phyloP scores from a whole-genome alignment of 2,329 filamentous ascomycete species.

The Capronia epimyces region DNA sequence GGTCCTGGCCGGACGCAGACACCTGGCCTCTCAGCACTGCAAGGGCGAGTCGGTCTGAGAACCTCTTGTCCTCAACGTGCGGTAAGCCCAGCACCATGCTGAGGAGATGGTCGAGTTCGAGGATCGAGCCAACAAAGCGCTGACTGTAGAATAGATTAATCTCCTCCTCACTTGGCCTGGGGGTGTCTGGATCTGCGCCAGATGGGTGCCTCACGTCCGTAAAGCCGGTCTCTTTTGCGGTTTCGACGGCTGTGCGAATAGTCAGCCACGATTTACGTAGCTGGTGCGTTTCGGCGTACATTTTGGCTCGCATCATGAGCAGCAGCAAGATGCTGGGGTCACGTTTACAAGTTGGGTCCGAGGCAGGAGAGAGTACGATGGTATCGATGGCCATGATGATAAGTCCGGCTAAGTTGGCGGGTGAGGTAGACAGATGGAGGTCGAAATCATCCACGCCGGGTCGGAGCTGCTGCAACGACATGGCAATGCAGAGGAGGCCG shows the following conservation, averaged over 20 bases:
- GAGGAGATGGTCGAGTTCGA: conserved; percentile 25
- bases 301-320: conserved; percentile 25
- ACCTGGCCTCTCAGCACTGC: conserved; percentile 15
- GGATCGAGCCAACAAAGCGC: conserved; percentile 24
- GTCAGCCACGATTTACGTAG: conserved; percentile 26
- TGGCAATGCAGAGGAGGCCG: conserved; percentile 23
- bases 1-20: neutral
- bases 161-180: neutral
- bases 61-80: conserved; percentile 21
- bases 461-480: conserved; percentile 22
- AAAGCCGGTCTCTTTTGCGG: conserved; percentile 18
- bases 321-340: conserved; percentile 19
- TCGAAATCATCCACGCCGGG: conserved; percentile 22
- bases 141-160: conserved; percentile 19
- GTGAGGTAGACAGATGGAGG: conserved; percentile 17
- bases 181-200: neutral
- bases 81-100: conserved; percentile 26
- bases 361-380: conserved; percentile 18
- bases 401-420: conserved; percentile 16
- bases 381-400: conserved; percentile 25
- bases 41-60: conserved; percentile 24
- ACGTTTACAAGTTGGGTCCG: conserved; percentile 12
- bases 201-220: conserved; percentile 1
- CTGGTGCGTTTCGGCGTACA: conserved; percentile 25
- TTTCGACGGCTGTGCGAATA: conserved; percentile 17